Evolutionary conservation across 139 green algal species (phyloP), one percentile per base, ranked within the genome.

Genomic region (Edaphochlamys debaryana): DNA sequence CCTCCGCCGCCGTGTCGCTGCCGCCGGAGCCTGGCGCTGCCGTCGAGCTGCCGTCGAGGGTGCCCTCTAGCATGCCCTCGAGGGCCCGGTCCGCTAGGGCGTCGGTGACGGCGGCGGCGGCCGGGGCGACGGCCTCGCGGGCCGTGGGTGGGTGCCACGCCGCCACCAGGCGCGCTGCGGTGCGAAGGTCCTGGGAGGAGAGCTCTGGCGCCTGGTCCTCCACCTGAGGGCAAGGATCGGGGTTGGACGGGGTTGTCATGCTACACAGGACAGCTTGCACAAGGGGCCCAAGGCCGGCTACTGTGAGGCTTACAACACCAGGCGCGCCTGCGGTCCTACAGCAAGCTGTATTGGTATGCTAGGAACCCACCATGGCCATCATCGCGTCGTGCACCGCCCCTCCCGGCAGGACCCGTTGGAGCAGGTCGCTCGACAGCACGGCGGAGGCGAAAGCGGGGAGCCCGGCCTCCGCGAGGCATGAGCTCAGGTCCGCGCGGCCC

Each of bases 341-440:
- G 13, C 8, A 4, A 69, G 32, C 19, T 40, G 63, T 22, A 58
- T 58, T 15, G 50, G 19, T 15, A 58, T 19, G n/a, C n/a, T n/a
- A n/a, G n/a, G n/a, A n/a, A 32, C 60, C 71, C 30, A 81, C 75
- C 62, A 71, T 13, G 20, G n/a, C n/a, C 8, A 48, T 8, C 30
- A 81, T 40, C 30, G 56, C 19, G 20, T 82, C 76, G 1, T 48
- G 41, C 22, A 82, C 42, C 41, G 3, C 8, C 8, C 76, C 76
- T 0, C 76, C 76, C 2, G 76, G 76, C 42, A 73, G 32, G 23
- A 82, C 41, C 34, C 76, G 41, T 63, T 73, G 76, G 42, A 82
- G 41, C 63, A 73, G n/a, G 32, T 64, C 42, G 34, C 62, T 74
- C 22, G 23, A 32, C 25, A 38, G 4, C 62, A 82, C 76, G 4